A percentile compares a stretch with the other conserved stretches of the same genome.
phyloP scores from a whole-genome alignment of 306 rosid species.

The Ormosia semicastrata region DNA sequence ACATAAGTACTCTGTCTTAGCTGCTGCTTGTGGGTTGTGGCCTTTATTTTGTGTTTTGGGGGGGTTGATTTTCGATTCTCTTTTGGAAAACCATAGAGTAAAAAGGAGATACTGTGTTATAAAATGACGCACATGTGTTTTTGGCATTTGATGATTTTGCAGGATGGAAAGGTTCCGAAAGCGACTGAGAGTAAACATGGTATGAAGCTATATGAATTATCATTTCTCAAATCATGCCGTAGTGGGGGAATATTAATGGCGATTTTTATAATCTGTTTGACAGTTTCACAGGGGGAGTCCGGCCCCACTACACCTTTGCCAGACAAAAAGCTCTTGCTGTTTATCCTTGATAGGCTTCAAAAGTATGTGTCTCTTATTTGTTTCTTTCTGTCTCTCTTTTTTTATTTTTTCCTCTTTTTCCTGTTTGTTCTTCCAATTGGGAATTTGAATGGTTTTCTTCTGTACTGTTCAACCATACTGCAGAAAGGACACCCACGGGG shows the following conservation, averaged over 20 bases:
- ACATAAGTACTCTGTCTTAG: conserved; percentile 30
- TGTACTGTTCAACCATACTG: conserved; percentile 37
- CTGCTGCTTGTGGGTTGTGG: conserved; percentile 3
- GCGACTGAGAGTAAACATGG: conserved; percentile 88
- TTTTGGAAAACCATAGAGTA: conserved; percentile 14
- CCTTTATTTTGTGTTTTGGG: not conserved
- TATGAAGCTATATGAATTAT: conserved; percentile 46
- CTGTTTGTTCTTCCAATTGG: conserved; percentile 20
- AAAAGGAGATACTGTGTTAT: conserved; percentile 21
- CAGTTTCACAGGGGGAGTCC: conserved; percentile 82
- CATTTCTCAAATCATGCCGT: conserved; percentile 35
- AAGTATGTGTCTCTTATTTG: conserved; percentile 66
- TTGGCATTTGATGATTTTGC: conserved; percentile 52
- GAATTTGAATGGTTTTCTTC: conserved; percentile 35
- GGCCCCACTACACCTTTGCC: conserved; percentile 99
- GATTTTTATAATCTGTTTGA: conserved; percentile 63
- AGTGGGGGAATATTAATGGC: conserved; percentile 56
- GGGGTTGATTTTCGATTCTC: conserved; percentile 20
- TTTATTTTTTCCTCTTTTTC: not conserved
- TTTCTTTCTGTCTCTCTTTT: conserved; percentile 24
- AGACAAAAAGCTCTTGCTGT: conserved; percentile 98
- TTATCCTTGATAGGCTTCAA: conserved; percentile 98
- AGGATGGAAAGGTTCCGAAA: conserved; percentile 73
- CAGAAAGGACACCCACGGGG: conserved; percentile 96
- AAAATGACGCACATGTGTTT: conserved; percentile 29